Conservation (phyloP, 1,284 basidiomycete genomes). For the Athelia sp. region DNA sequence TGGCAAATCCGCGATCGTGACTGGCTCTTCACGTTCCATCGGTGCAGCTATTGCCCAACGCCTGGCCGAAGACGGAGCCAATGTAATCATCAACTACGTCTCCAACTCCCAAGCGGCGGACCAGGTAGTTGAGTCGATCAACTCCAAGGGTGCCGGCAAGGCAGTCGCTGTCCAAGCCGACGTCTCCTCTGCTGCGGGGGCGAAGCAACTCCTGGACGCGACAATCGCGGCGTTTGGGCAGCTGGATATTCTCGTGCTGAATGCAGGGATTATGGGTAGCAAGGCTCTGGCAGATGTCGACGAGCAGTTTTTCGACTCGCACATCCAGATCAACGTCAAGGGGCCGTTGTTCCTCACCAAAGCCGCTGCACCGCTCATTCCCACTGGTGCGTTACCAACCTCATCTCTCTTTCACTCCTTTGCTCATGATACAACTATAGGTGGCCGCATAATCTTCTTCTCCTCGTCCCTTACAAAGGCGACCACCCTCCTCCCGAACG, state of each 20-base stretch:
- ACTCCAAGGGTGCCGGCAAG: conserved; percentile 35
- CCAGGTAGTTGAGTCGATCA: conserved; percentile 39
- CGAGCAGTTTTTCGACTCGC: conserved; percentile 43
- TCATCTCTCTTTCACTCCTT: background rate
- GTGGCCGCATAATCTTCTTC: conserved; percentile 51
- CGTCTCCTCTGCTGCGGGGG: conserved; percentile 38
- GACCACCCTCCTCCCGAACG: conserved; percentile 39
- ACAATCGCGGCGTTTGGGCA: conserved; percentile 42
- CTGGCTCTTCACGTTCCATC: conserved; percentile 55
- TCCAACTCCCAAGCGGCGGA: conserved; percentile 35
- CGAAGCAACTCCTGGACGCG: conserved; percentile 38
- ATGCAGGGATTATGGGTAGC: conserved; percentile 48
- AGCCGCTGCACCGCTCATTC: conserved; percentile 35
- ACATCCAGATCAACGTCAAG: conserved; percentile 52
- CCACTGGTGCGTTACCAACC: conserved; percentile 32
- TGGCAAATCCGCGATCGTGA: conserved; percentile 53
- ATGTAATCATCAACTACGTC: conserved; percentile 53
- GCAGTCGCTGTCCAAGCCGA: conserved; percentile 50
- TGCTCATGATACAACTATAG: conserved; percentile 21
- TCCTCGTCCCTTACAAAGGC: conserved; percentile 43
- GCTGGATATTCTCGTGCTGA: conserved; percentile 53
- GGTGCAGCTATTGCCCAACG: conserved; percentile 49
- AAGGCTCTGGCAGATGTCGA: conserved; percentile 40
- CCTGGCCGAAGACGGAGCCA: conserved; percentile 50
- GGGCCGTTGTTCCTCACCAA: conserved; percentile 53